Percentiles rank a stretch among this genome's conserved stretches.
Conservation (phyloP, 2,329 filamentous ascomycete species). For the Coniella vitis region DNA sequence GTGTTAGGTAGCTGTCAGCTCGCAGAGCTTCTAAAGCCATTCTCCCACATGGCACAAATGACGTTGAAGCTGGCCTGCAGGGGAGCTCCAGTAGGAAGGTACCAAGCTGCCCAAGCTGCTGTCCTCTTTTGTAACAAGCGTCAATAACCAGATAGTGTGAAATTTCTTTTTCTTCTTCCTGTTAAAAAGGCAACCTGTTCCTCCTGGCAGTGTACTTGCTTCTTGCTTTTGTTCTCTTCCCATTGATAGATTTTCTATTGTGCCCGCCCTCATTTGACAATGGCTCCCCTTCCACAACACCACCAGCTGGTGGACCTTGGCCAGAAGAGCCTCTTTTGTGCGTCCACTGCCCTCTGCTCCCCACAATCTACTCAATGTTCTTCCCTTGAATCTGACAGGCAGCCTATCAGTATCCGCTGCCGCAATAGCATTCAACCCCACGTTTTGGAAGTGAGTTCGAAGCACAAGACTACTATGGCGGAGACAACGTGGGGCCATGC, state of each 20-base stretch:
- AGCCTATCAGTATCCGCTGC: constrained; percentile 61
- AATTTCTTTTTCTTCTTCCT: not conserved
- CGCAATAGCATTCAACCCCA: constrained; percentile 88
- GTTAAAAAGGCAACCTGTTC: too few relatives aligned
- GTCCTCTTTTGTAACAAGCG: too few relatives aligned
- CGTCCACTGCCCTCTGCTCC: constrained; percentile 31
- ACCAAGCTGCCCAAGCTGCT: not conserved
- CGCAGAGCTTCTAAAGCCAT: not conserved
- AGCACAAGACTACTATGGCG: too few relatives aligned
- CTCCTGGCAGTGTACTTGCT: not conserved
- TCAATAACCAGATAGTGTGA: too few relatives aligned
- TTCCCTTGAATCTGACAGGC: constrained; percentile 14
- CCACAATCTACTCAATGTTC: not conserved
- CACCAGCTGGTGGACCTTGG: constrained; percentile 52
- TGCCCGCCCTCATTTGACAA: not conserved
- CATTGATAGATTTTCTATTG: not conserved
- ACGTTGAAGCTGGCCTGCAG: not conserved
- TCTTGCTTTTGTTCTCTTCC: not conserved
- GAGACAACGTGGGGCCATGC: constrained; percentile 8
- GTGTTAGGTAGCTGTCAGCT: too few relatives aligned
- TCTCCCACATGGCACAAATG: not conserved
- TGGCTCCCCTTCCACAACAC: constrained; percentile 11
- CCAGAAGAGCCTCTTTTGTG: constrained; percentile 62
- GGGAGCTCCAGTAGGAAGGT: not conserved
- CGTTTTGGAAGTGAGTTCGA: constrained; percentile 98